phyloP scores from a whole-genome alignment of 768 basidiomycete species.

The Amanita brunnescens region DNA sequence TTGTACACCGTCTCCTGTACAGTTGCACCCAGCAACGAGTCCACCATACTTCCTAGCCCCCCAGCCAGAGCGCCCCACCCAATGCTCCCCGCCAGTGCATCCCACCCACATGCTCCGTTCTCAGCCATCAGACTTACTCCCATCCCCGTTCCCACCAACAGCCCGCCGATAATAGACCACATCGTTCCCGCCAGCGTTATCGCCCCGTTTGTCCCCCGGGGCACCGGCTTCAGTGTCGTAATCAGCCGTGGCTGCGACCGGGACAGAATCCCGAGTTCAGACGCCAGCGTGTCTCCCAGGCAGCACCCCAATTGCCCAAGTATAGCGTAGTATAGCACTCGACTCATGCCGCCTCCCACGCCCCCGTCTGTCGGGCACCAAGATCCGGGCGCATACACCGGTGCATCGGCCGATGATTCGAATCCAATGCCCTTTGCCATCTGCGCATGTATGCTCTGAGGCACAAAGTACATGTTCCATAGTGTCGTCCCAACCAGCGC shows the following conservation, averaged over 20 bases:
- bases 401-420: slow-evolving; percentile 9
- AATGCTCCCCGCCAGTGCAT: slow-evolving; percentile 34
- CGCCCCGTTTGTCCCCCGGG: slow-evolving; percentile 88
- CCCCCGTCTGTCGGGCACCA: slow-evolving; percentile 58
- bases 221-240: slow-evolving; percentile 67
- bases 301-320: slow-evolving; percentile 87
- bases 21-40: slow-evolving; percentile 83
- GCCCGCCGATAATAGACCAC: slow-evolving; percentile 66
- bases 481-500: slow-evolving; percentile 48
- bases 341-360: slow-evolving; percentile 44
- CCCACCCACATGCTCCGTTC: slow-evolving; percentile 42
- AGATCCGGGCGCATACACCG: slow-evolving; percentile 26
- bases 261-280: slow-evolving; percentile 87
- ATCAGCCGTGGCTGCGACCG: slow-evolving; percentile 59
- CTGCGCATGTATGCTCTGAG: slow-evolving; percentile 28
- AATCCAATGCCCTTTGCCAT: slow-evolving; percentile 19
- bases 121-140: slow-evolving; percentile 51
- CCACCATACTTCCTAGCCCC: slow-evolving; percentile 75
- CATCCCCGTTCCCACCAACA: slow-evolving; percentile 58
- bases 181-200: slow-evolving; percentile 69
- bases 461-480: slow-evolving; percentile 59
- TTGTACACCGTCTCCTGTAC: slow-evolving; percentile 77
- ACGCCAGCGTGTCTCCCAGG: slow-evolving; percentile 87
- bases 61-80: slow-evolving; percentile 61
- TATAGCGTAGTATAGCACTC: slow-evolving; percentile 50